Evolutionary conservation across 2,329 filamentous ascomycete genomes (phyloP).

Genomic region (Fusarium guadeloupense): DNA sequence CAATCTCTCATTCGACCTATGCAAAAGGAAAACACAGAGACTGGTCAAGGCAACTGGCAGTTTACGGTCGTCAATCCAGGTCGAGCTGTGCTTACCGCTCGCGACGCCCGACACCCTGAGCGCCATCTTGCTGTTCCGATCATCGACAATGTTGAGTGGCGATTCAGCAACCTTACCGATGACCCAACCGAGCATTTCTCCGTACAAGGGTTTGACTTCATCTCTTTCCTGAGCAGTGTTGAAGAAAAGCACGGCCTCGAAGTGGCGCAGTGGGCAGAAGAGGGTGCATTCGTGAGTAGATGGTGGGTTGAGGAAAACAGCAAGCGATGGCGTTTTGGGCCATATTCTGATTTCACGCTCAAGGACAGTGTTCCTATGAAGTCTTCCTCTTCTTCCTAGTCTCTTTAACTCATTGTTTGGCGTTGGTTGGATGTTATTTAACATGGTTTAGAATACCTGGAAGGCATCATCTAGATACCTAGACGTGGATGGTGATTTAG

Average conservation of each 20-base stretch:
- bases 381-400: background rate
- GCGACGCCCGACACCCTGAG: conserved; percentile 45
- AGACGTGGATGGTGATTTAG: background rate
- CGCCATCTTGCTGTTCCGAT: conserved; percentile 46
- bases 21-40: conserved; percentile 12
- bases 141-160: conserved; percentile 46
- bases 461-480: too few relatives aligned
- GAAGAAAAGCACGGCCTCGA: conserved; percentile 37
- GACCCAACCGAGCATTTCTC: conserved; percentile 42
- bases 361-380: background rate
- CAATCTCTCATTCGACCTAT: conserved; percentile 45
- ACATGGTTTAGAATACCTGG: background rate
- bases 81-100: conserved; percentile 45
- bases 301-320: conserved; percentile 50
- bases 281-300: conserved; percentile 44
- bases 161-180: conserved; percentile 41
- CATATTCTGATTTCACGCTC: background rate
- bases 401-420: background rate
- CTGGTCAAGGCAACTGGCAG: conserved; percentile 46
- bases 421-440: background rate
- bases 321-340: conserved; percentile 46
- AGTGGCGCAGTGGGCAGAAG: conserved; percentile 45
- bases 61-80: conserved; percentile 48
- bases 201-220: conserved; percentile 43
- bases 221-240: conserved; percentile 36